A percentile compares a stretch with the other conserved stretches of the same genome.
These are phyloP conservation scores for Hericium coralloides DNA, from an alignment of 768 basidiomycete genomes.

Conservation along the genomic window DNA sequence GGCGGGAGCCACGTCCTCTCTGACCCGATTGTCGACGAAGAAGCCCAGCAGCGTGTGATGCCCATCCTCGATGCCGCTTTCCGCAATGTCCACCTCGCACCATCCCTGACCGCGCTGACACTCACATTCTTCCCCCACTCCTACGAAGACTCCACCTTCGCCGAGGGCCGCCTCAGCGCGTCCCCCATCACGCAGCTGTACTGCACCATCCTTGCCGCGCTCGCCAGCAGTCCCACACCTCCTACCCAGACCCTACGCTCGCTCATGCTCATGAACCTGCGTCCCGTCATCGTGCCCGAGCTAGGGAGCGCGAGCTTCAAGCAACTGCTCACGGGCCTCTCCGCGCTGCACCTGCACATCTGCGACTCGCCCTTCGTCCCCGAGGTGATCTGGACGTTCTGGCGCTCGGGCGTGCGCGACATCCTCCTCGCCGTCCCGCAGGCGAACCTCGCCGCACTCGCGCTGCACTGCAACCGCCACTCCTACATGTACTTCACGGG, in stretches of 20 bases:
- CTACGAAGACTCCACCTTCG: conserved; percentile 1
- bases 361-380: neutral
- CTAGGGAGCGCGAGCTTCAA: neutral
- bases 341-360: neutral
- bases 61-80: neutral
- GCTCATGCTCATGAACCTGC: neutral
- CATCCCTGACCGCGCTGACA: conserved; percentile 1
- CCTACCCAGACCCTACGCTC: neutral
- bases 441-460: neutral
- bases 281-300: neutral
- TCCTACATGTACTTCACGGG: neutral
- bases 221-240: neutral
- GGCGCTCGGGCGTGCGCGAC: neutral
- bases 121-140: conserved; percentile 4
- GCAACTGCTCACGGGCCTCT: neutral
- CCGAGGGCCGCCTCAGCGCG: neutral
- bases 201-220: neutral
- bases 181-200: neutral
- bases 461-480: neutral
- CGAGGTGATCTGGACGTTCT: neutral
- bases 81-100: conserved; percentile 3
- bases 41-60: neutral
- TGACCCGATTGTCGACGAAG: neutral
- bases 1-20: too few relatives aligned
- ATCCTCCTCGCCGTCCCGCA: neutral